Evolutionary conservation across 2,329 filamentous ascomycete species (phyloP).

Genomic region (Metarhizium album): DNA sequence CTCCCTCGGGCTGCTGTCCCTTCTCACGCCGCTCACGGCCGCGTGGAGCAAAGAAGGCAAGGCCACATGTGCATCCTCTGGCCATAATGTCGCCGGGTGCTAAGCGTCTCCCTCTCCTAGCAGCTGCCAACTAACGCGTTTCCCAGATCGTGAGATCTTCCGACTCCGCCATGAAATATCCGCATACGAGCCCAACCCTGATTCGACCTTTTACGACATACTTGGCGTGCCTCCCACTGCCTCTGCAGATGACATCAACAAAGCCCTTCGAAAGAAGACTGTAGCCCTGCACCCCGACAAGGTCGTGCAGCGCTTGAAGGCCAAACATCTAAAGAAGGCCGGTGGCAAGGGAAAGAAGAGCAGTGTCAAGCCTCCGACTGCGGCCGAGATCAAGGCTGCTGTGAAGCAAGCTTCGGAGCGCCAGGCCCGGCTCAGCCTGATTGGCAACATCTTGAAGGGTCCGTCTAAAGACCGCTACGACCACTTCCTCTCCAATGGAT

Average conservation of each 20-base stretch:
- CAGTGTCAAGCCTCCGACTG: slow-evolving; percentile 59
- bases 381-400: slow-evolving; percentile 65
- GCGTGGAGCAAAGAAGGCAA: slow-evolving; percentile 83
- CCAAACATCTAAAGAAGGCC: slow-evolving; percentile 51
- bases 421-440: slow-evolving; percentile 74
- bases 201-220: slow-evolving; percentile 90
- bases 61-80: slow-evolving; percentile 9
- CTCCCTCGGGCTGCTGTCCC: slow-evolving; percentile 57
- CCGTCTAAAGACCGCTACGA: slow-evolving; percentile 80
- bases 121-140: neutral
- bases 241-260: slow-evolving; percentile 79
- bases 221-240: slow-evolving; percentile 65
- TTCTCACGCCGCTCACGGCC: slow-evolving; percentile 54
- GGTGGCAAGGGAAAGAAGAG: slow-evolving; percentile 41
- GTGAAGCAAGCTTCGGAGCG: slow-evolving; percentile 73
- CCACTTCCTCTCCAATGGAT: slow-evolving; percentile 85
- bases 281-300: slow-evolving; percentile 87
- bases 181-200: slow-evolving; percentile 62
- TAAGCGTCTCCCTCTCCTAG: neutral
- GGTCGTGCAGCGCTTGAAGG: slow-evolving; percentile 71
- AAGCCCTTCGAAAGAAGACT: slow-evolving; percentile 85
- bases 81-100: neutral
- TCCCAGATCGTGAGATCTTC: slow-evolving; percentile 91
- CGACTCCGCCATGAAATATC: slow-evolving; percentile 80
- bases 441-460: slow-evolving; percentile 77